A percentile compares a stretch with the other conserved stretches of the same genome.
Conservation (phyloP, 345 rosid species). For the Acer negundo region DNA sequence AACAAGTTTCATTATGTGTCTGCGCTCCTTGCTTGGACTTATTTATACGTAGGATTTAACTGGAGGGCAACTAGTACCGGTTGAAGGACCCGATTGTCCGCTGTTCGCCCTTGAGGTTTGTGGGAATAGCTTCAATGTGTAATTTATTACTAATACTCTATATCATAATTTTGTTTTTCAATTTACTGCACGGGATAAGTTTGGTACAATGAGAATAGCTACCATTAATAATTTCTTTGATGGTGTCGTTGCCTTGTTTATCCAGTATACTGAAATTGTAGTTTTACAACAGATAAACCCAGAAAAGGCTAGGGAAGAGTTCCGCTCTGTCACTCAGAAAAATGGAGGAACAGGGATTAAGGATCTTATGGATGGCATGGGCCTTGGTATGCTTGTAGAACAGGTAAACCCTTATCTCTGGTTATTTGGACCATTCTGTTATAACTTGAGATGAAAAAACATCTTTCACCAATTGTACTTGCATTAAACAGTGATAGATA, state of each 20-base stretch:
- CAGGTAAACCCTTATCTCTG: conserved; percentile 55
- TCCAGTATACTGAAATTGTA: conserved; percentile 36
- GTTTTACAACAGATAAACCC: conserved; percentile 75
- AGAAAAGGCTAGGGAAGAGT: conserved; percentile 95
- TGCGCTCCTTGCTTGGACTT: conserved; percentile 9
- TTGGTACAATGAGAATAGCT: neutral
- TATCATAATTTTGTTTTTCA: conserved; percentile 15
- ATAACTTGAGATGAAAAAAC: conserved; percentile 8
- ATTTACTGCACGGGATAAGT: conserved; percentile 10
- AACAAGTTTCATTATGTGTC: neutral
- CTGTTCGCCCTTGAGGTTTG: conserved; percentile 92
- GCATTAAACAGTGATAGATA: neutral
- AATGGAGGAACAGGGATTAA: conserved; percentile 84
- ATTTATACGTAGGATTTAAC: conserved; percentile 67
- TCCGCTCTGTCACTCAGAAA: conserved; percentile 64
- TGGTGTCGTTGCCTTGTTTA: conserved; percentile 4
- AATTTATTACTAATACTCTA: conserved; percentile 5
- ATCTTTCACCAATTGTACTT: neutral
- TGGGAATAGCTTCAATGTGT: conserved; percentile 7
- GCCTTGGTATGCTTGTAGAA: conserved; percentile 89
- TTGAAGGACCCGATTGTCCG: conserved; percentile 93
- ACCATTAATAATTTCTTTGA: neutral
- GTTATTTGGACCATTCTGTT: no score
- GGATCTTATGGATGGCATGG: conserved; percentile 98
- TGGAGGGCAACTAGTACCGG: conserved; percentile 84